These are phyloP conservation scores for Cercis canadensis DNA, from an alignment of 306 rosid genomes.

Conservation along the genomic window DNA sequence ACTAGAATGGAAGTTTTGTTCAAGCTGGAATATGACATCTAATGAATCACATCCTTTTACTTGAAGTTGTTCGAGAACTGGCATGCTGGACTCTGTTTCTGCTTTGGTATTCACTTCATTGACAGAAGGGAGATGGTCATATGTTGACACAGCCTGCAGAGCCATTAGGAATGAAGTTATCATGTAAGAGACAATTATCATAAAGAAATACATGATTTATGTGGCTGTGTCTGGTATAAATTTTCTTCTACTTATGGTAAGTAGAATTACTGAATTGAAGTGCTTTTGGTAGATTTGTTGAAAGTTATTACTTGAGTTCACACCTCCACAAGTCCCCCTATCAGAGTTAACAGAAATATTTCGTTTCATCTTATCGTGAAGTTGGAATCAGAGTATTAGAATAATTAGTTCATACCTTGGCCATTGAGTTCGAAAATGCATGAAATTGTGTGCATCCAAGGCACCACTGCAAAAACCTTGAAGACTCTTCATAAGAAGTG, in stretches of 20 bases:
- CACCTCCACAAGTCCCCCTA: no score
- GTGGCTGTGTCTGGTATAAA: no score
- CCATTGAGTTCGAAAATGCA: conserved; percentile 3
- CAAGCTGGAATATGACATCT: conserved; percentile 17
- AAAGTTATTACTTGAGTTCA: no score
- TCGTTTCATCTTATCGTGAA: no score
- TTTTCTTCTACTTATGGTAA: no score
- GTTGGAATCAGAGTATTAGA: background rate
- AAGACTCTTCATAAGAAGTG: background rate
- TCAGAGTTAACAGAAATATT: no score
- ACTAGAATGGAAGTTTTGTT: background rate
- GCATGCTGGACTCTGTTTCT: conserved; percentile 18
- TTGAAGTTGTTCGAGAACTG: conserved; percentile 28
- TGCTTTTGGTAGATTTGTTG: no score
- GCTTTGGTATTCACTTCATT: background rate
- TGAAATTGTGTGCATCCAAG: background rate
- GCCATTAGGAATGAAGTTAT: background rate
- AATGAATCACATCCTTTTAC: conserved; percentile 31
- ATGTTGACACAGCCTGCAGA: background rate
- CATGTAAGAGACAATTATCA: background rate
- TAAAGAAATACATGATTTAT: background rate
- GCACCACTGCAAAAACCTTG: conserved; percentile 3
- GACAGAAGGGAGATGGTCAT: background rate
- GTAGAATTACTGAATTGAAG: no score
- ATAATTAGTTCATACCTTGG: background rate